A percentile compares a stretch with the other conserved stretches of the same genome.
Conservation (phyloP, 2,329 filamentous ascomycete species). For the Trichoderma sp. region DNA sequence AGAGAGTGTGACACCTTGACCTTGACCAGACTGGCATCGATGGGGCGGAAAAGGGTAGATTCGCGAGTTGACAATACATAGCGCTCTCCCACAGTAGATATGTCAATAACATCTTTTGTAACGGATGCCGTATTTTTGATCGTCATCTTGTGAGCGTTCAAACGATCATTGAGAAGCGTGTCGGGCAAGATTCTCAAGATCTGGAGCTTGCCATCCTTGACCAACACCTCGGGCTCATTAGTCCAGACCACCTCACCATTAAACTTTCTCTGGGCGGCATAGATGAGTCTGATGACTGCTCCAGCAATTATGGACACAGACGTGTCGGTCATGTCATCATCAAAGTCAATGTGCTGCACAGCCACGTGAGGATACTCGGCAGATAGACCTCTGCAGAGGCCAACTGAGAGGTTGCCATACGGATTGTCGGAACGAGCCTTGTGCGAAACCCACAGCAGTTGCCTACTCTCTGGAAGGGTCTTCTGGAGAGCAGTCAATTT, state of each 20-base stretch:
- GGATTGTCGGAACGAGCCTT: neutral
- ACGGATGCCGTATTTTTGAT: neutral
- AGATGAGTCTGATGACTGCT: neutral
- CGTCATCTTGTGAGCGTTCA: neutral
- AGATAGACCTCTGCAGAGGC: neutral
- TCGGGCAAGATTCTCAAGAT: neutral
- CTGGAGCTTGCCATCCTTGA: neutral
- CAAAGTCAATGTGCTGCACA: neutral
- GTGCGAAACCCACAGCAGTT: neutral
- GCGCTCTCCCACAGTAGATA: neutral
- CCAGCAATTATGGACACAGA: neutral
- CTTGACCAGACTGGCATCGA: neutral
- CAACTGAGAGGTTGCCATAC: neutral
- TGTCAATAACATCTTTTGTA: neutral
- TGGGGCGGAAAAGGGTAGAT: neutral
- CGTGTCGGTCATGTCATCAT: neutral
- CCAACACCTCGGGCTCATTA: neutral
- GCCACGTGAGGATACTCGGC: neutral
- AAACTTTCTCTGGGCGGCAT: neutral
- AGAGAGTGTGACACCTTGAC: neutral
- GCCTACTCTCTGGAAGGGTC: neutral
- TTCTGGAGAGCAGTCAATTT: neutral
- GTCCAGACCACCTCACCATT: neutral
- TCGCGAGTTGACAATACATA: neutral
- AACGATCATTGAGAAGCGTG: neutral